These are phyloP conservation scores for Fonsecaea erecta DNA, from an alignment of 2,329 filamentous ascomycete genomes.

Conservation along the genomic window DNA sequence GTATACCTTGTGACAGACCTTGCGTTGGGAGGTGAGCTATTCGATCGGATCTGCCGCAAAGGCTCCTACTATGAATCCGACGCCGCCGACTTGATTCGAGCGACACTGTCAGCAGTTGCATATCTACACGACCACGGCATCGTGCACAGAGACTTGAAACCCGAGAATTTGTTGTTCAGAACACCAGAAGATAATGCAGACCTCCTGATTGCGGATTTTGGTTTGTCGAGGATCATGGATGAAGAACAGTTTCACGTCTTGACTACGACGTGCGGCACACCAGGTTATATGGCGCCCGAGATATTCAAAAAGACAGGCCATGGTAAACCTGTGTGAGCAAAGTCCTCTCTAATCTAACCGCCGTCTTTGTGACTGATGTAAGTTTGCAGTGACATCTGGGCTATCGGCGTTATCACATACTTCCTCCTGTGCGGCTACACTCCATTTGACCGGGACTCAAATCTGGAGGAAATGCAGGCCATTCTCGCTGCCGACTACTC, in stretches of 20 bases:
- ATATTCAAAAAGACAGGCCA: slow-evolving; percentile 99
- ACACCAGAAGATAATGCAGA: slow-evolving; percentile 98
- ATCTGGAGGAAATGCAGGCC: slow-evolving; percentile 99
- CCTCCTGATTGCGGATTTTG: slow-evolving; percentile 95
- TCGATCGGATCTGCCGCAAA: slow-evolving; percentile 98
- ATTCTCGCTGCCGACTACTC: slow-evolving; percentile 96
- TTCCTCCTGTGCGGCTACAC: slow-evolving; percentile 98
- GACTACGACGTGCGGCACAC: slow-evolving; percentile 96
- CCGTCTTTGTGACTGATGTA: background rate
- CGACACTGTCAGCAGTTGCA: slow-evolving; percentile 93
- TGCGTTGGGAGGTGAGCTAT: slow-evolving; percentile 92
- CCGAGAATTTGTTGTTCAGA: slow-evolving; percentile 94
- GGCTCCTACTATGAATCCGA: slow-evolving; percentile 98
- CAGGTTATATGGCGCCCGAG: slow-evolving; percentile 98
- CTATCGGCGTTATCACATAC: slow-evolving; percentile 97
- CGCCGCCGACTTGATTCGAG: slow-evolving; percentile 90
- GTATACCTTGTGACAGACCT: slow-evolving; percentile 97
- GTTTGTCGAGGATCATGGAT: slow-evolving; percentile 95
- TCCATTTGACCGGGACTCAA: slow-evolving; percentile 94
- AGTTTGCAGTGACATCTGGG: slow-evolving; percentile 78
- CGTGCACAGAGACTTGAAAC: slow-evolving; percentile 96
- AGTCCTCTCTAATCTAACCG: background rate
- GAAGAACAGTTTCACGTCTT: slow-evolving; percentile 97
- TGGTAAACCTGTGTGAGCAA: slow-evolving; percentile 84
- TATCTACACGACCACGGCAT: slow-evolving; percentile 99